These are phyloP conservation scores for Lignosus rhinocerotis DNA, from an alignment of 1,284 basidiomycete species.

Conservation along the genomic window DNA sequence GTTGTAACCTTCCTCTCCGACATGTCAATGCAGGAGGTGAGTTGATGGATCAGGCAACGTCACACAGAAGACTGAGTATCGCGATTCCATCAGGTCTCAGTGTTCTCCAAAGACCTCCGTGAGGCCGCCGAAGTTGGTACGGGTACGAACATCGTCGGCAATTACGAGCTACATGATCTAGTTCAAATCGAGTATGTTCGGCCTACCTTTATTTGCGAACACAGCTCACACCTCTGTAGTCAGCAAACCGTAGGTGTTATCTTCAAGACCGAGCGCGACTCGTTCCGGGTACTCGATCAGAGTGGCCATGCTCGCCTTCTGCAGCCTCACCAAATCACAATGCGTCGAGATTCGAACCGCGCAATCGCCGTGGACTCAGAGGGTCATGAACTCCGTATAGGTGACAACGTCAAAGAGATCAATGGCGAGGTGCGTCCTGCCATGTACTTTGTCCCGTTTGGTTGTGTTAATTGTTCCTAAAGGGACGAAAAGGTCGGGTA, in stretches of 20 bases:
- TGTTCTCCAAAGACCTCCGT: slow-evolving; percentile 96
- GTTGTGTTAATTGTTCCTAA: not conserved
- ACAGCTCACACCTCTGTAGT: slow-evolving; percentile 41
- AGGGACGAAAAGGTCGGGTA: slow-evolving; percentile 83
- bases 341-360: slow-evolving; percentile 81
- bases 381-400: slow-evolving; percentile 79
- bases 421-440: slow-evolving; percentile 74
- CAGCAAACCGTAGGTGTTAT: slow-evolving; percentile 95
- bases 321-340: slow-evolving; percentile 94
- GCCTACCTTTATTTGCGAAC: not conserved
- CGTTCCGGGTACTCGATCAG: slow-evolving; percentile 95
- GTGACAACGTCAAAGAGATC: slow-evolving; percentile 93
- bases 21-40: slow-evolving; percentile 89
- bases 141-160: slow-evolving; percentile 85
- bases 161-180: slow-evolving; percentile 95
- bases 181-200: slow-evolving; percentile 89
- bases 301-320: slow-evolving; percentile 87
- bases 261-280: slow-evolving; percentile 94
- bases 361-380: slow-evolving; percentile 91
- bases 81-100: slow-evolving; percentile 69
- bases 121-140: slow-evolving; percentile 96
- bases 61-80: not conserved
- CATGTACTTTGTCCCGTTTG: not conserved
- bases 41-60: not conserved
- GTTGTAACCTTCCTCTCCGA: slow-evolving; percentile 98